Percentiles rank a stretch among this genome's conserved stretches.
phyloP scores from a whole-genome alignment of 2,329 filamentous ascomycete species.

The Ascocoryne sarcoides region DNA sequence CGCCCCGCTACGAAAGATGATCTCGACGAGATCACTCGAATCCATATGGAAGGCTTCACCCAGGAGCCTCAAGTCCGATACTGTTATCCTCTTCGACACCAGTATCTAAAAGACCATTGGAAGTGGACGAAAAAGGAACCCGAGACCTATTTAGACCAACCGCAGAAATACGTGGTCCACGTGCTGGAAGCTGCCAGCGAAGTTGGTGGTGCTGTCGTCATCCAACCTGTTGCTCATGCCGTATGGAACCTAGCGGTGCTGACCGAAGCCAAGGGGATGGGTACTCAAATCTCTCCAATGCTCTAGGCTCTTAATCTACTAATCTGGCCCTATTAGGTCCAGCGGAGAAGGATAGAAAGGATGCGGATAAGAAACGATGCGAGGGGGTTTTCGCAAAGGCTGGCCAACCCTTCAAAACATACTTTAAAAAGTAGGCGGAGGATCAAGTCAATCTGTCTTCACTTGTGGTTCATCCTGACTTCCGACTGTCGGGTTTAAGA shows the following conservation, averaged over 20 bases:
- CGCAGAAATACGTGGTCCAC: not conserved
- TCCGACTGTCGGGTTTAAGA: no score
- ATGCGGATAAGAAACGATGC: no score
- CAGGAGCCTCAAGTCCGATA: not conserved
- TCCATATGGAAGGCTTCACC: not conserved
- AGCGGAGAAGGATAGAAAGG: no score
- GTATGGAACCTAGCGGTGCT: slow-evolving; percentile 1
- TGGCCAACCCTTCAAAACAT: no score
- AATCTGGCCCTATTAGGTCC: no score
- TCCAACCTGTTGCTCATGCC: not conserved
- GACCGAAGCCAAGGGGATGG: not conserved
- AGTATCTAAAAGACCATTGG: slow-evolving; percentile 1
- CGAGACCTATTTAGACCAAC: not conserved
- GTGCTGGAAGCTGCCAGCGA: not conserved
- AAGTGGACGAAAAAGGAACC: not conserved
- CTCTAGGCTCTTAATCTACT: no score
- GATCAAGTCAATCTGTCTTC: no score
- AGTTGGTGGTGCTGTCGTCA: not conserved
- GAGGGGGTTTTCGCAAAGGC: no score
- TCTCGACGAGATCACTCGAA: not conserved
- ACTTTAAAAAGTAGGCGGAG: no score
- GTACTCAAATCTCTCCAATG: no score
- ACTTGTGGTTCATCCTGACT: no score
- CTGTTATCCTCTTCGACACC: slow-evolving; percentile 1
- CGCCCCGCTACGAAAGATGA: not conserved